Conservation (phyloP, 352 stramenopile genomes). For the Thraustochytrium striatum region DNA sequence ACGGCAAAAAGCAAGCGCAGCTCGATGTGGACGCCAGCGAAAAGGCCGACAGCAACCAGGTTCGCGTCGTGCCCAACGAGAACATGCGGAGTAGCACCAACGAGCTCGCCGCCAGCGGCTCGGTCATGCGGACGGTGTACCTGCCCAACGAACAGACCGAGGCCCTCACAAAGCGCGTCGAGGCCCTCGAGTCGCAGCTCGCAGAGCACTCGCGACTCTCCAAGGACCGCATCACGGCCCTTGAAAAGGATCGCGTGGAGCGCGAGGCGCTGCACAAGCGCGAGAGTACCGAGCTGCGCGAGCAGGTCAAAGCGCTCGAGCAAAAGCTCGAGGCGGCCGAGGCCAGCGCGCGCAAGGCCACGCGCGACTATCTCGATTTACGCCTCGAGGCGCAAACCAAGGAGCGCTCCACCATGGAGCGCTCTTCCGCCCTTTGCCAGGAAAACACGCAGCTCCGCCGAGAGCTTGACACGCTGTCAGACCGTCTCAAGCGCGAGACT, state of each 20-base stretch:
- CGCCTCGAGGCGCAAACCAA: background rate
- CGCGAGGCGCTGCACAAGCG: constrained; percentile 27
- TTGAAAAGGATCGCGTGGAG: constrained; percentile 26
- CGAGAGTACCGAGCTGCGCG: background rate
- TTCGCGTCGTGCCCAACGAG: background rate
- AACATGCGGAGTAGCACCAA: background rate
- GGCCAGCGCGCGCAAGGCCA: background rate
- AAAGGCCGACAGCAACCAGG: background rate
- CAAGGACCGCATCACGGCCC: background rate
- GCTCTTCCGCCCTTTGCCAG: background rate
- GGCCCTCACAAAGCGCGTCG: constrained; percentile 15
- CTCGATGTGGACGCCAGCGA: background rate
- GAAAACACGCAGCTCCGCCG: background rate
- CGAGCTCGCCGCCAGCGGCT: background rate
- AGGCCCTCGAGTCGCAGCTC: constrained; percentile 24
- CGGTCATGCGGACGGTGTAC: constrained; percentile 34
- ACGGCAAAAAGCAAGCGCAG: background rate
- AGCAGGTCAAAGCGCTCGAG: constrained; percentile 34
- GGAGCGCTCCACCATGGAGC: background rate
- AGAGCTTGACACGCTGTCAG: constrained; percentile 28
- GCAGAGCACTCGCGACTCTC: constrained; percentile 34
- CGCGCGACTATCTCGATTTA: constrained; percentile 37
- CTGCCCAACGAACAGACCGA: constrained; percentile 45
- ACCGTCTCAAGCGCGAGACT: constrained; percentile 1
- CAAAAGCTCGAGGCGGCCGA: background rate